phyloP scores from a whole-genome alignment of 2,329 filamentous ascomycete genomes.

The Exophiala sp. region DNA sequence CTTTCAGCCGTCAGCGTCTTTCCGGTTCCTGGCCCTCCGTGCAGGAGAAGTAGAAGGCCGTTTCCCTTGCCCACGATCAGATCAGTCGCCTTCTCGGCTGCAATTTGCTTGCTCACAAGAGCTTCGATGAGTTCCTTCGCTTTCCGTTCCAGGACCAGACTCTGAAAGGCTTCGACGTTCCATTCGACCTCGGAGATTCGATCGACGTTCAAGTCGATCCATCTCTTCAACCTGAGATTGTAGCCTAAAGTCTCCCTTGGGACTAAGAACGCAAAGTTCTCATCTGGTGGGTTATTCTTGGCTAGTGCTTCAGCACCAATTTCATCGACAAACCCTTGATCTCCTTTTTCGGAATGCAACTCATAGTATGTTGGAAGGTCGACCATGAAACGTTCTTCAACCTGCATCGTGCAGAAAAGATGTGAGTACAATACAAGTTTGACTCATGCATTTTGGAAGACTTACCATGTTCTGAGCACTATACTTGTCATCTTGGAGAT shows the following conservation, averaged over 20 bases:
- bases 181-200: conserved; percentile 8
- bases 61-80: conserved; percentile 38
- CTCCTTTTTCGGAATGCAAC: too few species aligned
- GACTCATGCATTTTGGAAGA: too few species aligned
- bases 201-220: conserved; percentile 12
- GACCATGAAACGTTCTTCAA: conserved; percentile 4
- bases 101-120: conserved; percentile 28
- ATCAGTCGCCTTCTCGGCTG: conserved; percentile 31
- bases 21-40: conserved; percentile 38
- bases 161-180: conserved; percentile 15
- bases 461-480: too few species aligned
- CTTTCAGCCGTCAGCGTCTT: conserved; percentile 41
- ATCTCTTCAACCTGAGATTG: conserved; percentile 11
- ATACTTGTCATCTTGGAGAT: too few species aligned
- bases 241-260: conserved; percentile 10
- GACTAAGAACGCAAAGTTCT: conserved; percentile 5
- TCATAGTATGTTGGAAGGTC: too few species aligned
- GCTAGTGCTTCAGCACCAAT: conserved; percentile 8
- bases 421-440: too few species aligned
- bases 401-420: too few species aligned
- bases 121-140: conserved; percentile 37
- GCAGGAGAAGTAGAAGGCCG: conserved; percentile 37
- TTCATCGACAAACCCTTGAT: background rate
- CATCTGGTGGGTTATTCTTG: conserved; percentile 6
- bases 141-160: background rate